Evolutionary conservation across 1,284 basidiomycete genomes (phyloP).

Genomic region (Fomitiporia mediterranea): DNA sequence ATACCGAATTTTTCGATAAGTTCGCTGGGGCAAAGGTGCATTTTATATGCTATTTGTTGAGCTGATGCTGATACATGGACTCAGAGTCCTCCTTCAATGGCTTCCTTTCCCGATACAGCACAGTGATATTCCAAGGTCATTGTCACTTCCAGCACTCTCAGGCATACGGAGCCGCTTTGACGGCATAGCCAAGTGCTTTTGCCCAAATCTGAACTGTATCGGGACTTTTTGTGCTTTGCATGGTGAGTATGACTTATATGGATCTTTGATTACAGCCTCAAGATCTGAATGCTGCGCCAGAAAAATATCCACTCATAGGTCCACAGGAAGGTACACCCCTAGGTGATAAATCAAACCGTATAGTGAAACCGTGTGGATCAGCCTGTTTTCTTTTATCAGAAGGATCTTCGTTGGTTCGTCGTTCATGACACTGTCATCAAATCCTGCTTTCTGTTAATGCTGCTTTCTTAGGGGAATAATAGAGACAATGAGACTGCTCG

Average conservation of each 20-base stretch:
- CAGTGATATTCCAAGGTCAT: constrained; percentile 4
- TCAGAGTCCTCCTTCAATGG: constrained; percentile 22
- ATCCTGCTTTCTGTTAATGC: neutral
- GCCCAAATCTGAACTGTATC: constrained; percentile 48
- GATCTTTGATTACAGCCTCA: neutral
- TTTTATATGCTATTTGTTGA: neutral
- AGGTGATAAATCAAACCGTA: neutral
- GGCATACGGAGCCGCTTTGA: constrained; percentile 31
- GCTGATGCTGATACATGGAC: neutral
- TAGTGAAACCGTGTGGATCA: constrained; percentile 18
- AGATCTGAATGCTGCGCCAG: neutral
- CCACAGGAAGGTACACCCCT: neutral
- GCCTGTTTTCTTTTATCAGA: constrained; percentile 16
- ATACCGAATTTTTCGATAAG: constrained; percentile 36
- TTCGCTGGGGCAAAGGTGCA: constrained; percentile 33
- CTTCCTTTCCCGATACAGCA: constrained; percentile 8
- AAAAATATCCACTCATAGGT: neutral
- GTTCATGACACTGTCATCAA: neutral
- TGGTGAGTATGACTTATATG: constrained; percentile 26
- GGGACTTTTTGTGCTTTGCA: constrained; percentile 49
- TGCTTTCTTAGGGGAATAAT: constrained; percentile 20
- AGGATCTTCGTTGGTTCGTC: no score
- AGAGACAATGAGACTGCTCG: constrained; percentile 6
- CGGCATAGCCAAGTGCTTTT: constrained; percentile 41
- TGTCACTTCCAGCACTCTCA: constrained; percentile 13